A percentile compares a stretch with the other conserved stretches of the same genome.
These are phyloP conservation scores for Neckera pumila DNA, from an alignment of 225 moss, liverwort and hornwort genomes.

Conservation along the genomic window DNA sequence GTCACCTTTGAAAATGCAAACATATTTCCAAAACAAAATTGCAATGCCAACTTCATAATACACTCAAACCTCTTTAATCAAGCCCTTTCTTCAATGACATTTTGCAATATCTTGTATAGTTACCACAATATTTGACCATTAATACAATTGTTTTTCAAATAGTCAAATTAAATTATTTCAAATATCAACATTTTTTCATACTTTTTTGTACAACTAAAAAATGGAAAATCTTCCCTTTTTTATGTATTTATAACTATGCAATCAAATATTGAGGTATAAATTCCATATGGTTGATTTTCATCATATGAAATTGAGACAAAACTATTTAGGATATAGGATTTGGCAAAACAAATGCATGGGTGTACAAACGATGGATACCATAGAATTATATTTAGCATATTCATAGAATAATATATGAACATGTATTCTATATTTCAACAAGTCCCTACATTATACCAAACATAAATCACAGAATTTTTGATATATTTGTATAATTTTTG, in stretches of 20 bases:
- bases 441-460: background rate
- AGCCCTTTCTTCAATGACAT: background rate
- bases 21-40: background rate
- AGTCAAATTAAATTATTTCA: too few species aligned
- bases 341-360: rapidly evolving
- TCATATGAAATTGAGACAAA: background rate
- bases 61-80: background rate
- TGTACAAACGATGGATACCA: rapidly evolving
- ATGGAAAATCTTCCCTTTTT: rapidly evolving
- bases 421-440: background rate
- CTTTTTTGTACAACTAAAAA: background rate
- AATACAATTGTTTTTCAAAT: background rate
- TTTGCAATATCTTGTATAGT: too few species aligned
- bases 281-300: background rate
- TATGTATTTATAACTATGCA: background rate
- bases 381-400: background rate
- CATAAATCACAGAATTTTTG: background rate
- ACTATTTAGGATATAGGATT: background rate
- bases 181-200: background rate
- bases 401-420: background rate
- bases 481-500: background rate
- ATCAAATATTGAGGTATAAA: too few species aligned
- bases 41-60: background rate
- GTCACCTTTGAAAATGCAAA: background rate
- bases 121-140: background rate